phyloP scores from a whole-genome alignment of 2,329 filamentous ascomycete genomes.

The Cyphellophora attinorum region DNA sequence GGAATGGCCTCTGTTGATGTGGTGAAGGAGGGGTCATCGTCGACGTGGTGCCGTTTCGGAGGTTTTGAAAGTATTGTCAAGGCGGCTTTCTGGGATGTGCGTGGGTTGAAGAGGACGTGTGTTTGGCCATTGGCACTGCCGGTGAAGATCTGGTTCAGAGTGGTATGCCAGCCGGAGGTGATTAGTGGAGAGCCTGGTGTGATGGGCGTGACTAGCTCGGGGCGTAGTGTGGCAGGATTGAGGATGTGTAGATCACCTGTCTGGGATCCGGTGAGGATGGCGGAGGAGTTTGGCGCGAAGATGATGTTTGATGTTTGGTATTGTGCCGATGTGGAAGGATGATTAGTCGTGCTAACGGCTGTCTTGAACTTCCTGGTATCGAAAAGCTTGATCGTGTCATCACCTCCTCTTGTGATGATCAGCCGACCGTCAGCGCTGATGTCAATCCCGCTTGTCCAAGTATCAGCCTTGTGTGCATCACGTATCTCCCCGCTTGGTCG shows the following conservation, averaged over 20 bases:
- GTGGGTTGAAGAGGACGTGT: conserved; percentile 82
- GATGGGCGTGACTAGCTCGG: conserved; percentile 80
- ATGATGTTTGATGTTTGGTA: conserved; percentile 79
- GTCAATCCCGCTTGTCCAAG: conserved; percentile 87
- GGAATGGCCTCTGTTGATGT: conserved; percentile 68
- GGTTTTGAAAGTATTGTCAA: conserved; percentile 85
- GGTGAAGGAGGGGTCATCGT: conserved; percentile 81
- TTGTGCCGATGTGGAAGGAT: conserved; percentile 72
- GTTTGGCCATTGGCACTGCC: conserved; percentile 86
- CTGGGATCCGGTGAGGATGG: conserved; percentile 79
- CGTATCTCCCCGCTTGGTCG: conserved; percentile 74
- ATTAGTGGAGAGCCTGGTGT: conserved; percentile 76
- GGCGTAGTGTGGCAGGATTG: conserved; percentile 78
- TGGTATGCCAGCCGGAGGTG: conserved; percentile 81
- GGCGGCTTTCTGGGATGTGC: conserved; percentile 70
- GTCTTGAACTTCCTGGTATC: conserved; percentile 92
- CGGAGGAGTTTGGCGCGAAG: conserved; percentile 75
- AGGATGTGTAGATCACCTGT: conserved; percentile 83
- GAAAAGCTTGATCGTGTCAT: conserved; percentile 92
- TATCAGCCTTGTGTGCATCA: conserved; percentile 70
- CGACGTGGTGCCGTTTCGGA: conserved; percentile 88
- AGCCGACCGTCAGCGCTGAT: conserved; percentile 85
- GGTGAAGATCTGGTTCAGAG: conserved; percentile 91
- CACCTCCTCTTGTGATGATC: conserved; percentile 81
- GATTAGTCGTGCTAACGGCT: conserved; percentile 68